phyloP scores from a whole-genome alignment of 2,329 filamentous ascomycete species.

The Cercospora sp. region DNA sequence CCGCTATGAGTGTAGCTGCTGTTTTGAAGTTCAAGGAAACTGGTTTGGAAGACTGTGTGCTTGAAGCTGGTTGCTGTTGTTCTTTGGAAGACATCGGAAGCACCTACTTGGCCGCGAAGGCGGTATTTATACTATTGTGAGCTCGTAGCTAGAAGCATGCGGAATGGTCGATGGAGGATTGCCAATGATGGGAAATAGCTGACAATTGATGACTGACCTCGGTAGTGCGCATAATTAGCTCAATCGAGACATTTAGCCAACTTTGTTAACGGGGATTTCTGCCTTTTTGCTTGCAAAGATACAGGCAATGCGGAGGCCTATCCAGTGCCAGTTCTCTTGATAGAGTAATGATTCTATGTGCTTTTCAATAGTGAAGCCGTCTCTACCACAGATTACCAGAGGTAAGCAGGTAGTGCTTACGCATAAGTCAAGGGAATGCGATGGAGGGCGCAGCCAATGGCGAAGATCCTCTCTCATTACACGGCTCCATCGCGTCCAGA shows the following conservation, averaged over 20 bases:
- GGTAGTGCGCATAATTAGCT: not conserved
- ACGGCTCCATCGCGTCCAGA: not conserved
- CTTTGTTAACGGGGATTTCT: not conserved
- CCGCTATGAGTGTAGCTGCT: constrained; percentile 34
- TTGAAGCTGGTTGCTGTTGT: constrained; percentile 7
- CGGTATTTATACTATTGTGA: constrained; percentile 24
- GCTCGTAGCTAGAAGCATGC: constrained; percentile 19
- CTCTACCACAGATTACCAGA: not conserved
- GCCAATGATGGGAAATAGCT: constrained; percentile 17
- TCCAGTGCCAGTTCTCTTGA: not conserved
- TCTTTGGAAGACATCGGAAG: constrained; percentile 31
- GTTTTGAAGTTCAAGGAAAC: constrained; percentile 30
- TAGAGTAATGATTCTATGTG: not conserved
- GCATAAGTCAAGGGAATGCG: not conserved
- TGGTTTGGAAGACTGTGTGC: constrained; percentile 6
- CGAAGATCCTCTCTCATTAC: not conserved
- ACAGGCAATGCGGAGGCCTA: not conserved
- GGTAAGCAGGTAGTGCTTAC: not conserved
- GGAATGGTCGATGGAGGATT: constrained; percentile 10
- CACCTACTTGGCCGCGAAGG: constrained; percentile 9
- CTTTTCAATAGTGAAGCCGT: not conserved
- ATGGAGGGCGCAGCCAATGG: not conserved
- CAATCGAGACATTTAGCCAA: not conserved
- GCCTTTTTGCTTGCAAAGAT: not conserved
- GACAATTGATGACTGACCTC: constrained; percentile 12